Evolutionary conservation across 176 grass and related monocot species (phyloP).

Genomic region (Eleusine coracana): DNA sequence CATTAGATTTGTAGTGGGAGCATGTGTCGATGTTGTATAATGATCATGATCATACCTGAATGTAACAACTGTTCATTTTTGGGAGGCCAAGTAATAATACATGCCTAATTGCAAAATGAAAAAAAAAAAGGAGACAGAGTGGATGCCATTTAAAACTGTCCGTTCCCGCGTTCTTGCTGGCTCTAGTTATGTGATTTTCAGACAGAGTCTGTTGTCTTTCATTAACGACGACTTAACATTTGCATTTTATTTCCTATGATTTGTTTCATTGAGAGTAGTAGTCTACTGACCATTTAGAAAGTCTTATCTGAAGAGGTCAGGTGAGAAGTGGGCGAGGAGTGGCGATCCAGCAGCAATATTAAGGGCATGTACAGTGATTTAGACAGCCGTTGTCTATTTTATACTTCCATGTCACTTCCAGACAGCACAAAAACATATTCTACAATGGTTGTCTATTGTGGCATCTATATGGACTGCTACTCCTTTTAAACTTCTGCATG

Average conservation of each 20-base stretch:
- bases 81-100: constrained; percentile 35
- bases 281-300: neutral
- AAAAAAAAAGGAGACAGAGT: neutral
- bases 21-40: constrained; percentile 47
- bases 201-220: no score
- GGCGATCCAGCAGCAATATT: neutral
- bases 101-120: constrained; percentile 9
- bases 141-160: neutral
- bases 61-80: constrained; percentile 46
- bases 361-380: no score
- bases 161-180: neutral
- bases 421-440: no score
- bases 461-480: no score
- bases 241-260: neutral
- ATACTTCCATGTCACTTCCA: no score
- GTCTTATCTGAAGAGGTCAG: neutral
- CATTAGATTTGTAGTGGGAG: constrained; percentile 41
- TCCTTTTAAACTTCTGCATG: no score
- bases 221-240: neutral
- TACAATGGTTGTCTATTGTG: no score
- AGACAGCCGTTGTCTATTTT: no score
- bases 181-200: neutral
- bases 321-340: neutral
- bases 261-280: neutral
- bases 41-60: constrained; percentile 20